phyloP scores from a whole-genome alignment of 768 basidiomycete genomes.

The Saitozyma podzolica region DNA sequence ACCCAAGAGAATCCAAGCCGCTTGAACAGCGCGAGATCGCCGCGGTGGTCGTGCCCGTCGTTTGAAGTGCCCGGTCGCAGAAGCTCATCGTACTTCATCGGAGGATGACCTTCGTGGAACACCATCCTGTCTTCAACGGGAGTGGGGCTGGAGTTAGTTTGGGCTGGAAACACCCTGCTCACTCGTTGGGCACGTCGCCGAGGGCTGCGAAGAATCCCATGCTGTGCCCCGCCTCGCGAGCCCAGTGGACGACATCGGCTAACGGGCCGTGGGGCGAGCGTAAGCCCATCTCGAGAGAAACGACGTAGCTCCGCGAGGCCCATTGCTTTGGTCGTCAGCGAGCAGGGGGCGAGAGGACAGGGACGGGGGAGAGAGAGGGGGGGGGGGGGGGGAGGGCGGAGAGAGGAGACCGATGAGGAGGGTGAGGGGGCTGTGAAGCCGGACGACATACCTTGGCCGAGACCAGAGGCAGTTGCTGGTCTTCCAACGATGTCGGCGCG shows the following conservation, averaged over 20 bases:
- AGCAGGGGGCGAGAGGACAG: not conserved
- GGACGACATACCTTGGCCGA: too few species aligned
- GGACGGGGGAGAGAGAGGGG: not conserved
- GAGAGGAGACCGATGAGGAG: not conserved
- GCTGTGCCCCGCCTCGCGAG: not conserved
- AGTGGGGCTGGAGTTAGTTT: not conserved
- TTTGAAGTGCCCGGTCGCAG: not conserved
- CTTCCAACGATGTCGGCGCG: too few species aligned
- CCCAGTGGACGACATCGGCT: not conserved
- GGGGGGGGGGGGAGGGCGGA: not conserved
- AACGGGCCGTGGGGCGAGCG: not conserved
- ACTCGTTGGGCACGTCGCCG: not conserved
- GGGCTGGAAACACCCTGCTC: not conserved
- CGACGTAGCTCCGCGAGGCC: conserved; percentile 2
- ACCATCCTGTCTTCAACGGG: not conserved
- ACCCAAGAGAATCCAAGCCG: conserved; percentile 2
- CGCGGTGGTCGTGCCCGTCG: conserved; percentile 4
- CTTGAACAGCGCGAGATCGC: conserved; percentile 1
- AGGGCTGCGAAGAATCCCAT: conserved; percentile 8
- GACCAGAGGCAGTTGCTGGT: too few species aligned
- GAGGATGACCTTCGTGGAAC: not conserved
- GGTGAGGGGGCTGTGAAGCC: not conserved
- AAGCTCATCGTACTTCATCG: not conserved
- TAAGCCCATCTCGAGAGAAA: conserved; percentile 2
- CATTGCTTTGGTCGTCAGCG: not conserved